Percentiles rank a stretch among this genome's conserved stretches.
phyloP scores from a whole-genome alignment of 1,284 basidiomycete genomes.

The Malassezia globosa region DNA sequence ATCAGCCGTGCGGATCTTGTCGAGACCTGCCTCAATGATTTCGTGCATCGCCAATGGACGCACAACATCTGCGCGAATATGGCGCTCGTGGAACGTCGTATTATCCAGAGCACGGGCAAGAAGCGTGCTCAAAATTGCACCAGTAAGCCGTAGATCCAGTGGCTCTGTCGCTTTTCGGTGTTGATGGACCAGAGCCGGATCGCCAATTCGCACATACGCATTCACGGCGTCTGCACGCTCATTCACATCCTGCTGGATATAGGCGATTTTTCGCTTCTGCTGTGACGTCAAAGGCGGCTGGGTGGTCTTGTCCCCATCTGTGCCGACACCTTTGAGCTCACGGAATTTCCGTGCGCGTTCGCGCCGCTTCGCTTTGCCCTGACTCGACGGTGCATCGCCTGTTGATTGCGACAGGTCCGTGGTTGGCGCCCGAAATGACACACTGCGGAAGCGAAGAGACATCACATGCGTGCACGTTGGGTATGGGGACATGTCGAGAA shows the following conservation, averaged over 20 bases:
- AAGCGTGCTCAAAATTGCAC: slow-evolving; percentile 56
- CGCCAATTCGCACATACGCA: slow-evolving; percentile 40
- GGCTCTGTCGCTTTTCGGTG: background rate
- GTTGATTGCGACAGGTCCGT: slow-evolving; percentile 24
- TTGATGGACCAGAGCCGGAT: slow-evolving; percentile 20
- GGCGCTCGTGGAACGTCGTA: slow-evolving; percentile 60
- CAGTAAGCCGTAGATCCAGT: slow-evolving; percentile 24
- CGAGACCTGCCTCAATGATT: slow-evolving; percentile 34
- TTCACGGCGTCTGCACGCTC: slow-evolving; percentile 37
- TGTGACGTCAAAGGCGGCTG: slow-evolving; percentile 59
- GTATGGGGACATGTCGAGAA: slow-evolving; percentile 37
- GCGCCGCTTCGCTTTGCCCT: slow-evolving; percentile 42
- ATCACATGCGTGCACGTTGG: slow-evolving; percentile 25
- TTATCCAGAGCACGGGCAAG: slow-evolving; percentile 61
- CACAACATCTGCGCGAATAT: slow-evolving; percentile 40
- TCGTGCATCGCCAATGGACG: slow-evolving; percentile 27
- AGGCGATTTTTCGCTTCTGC: slow-evolving; percentile 87
- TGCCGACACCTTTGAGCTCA: slow-evolving; percentile 46
- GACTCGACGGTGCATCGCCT: slow-evolving; percentile 21
- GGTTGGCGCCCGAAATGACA: slow-evolving; percentile 44
- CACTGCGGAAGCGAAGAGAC: slow-evolving; percentile 45
- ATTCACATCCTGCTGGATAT: slow-evolving; percentile 67
- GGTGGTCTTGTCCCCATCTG: slow-evolving; percentile 21
- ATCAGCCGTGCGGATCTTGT: slow-evolving; percentile 28
- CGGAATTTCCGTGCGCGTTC: slow-evolving; percentile 59